Percentiles rank a stretch among this genome's conserved stretches.
These are phyloP conservation scores for Cytospora chrysosperma DNA, from an alignment of 2,329 filamentous ascomycete genomes.

Conservation along the genomic window DNA sequence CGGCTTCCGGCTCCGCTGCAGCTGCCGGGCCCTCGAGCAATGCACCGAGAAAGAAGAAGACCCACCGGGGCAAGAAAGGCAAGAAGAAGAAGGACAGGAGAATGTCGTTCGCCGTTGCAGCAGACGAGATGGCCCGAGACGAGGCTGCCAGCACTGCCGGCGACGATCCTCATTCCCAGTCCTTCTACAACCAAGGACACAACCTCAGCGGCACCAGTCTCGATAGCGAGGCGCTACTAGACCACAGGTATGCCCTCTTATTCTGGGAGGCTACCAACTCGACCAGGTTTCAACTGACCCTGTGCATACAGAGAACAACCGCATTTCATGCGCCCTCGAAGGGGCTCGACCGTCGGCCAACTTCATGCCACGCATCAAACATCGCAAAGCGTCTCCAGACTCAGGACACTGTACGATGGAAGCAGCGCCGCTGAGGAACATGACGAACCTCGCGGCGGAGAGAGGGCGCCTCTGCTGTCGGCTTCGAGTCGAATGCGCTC, in stretches of 20 bases:
- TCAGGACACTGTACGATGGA: conserved; percentile 33
- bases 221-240: conserved; percentile 83
- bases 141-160: conserved; percentile 30
- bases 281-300: conserved; percentile 24
- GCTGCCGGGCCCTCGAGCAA: conserved; percentile 23
- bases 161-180: conserved; percentile 33
- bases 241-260: conserved; percentile 68
- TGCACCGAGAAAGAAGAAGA: conserved; percentile 60
- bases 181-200: conserved; percentile 50
- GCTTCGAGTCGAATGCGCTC: conserved; percentile 38
- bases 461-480: conserved; percentile 56
- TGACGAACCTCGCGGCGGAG: conserved; percentile 44
- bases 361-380: conserved; percentile 34
- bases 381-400: conserved; percentile 28
- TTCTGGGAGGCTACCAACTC: background rate
- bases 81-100: conserved; percentile 75
- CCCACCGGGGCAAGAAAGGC: conserved; percentile 58
- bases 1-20: conserved; percentile 3
- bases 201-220: conserved; percentile 82
- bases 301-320: conserved; percentile 52
- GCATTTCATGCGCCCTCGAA: conserved; percentile 59
- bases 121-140: conserved; percentile 50
- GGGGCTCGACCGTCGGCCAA: conserved; percentile 51
- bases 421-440: conserved; percentile 49
- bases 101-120: conserved; percentile 73